Conservation (phyloP, 352 stramenopile genomes). For the Halophytophthora polymorphica region DNA sequence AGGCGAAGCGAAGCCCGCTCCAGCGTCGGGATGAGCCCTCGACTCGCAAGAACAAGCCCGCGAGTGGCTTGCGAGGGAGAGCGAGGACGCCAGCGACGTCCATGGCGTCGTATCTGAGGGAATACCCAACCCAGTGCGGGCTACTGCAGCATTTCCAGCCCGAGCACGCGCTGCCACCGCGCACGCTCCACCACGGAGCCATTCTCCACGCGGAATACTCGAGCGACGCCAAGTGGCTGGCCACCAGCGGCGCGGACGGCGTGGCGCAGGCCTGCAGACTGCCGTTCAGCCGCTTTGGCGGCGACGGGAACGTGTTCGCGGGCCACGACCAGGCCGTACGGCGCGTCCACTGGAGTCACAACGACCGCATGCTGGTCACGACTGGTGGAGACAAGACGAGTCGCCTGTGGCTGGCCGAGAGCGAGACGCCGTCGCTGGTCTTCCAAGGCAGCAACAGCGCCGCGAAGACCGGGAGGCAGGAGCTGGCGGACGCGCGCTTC, state of each 20-base stretch:
- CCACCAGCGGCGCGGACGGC: slow-evolving; percentile 58
- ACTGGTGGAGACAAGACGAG: slow-evolving; percentile 68
- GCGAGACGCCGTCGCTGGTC: slow-evolving; percentile 56
- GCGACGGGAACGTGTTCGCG: slow-evolving; percentile 64
- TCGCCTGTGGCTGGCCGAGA: slow-evolving; percentile 62
- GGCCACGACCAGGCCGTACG: slow-evolving; percentile 68
- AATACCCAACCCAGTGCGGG: slow-evolving; percentile 65
- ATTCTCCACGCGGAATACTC: slow-evolving; percentile 79
- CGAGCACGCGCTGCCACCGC: slow-evolving; percentile 48
- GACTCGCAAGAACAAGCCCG: too few relatives aligned
- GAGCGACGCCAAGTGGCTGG: slow-evolving; percentile 70
- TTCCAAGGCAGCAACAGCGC: slow-evolving; percentile 43
- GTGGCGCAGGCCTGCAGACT: slow-evolving; percentile 64
- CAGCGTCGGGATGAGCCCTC: too few relatives aligned
- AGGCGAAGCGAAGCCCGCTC: slow-evolving; percentile 22
- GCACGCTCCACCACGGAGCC: slow-evolving; percentile 57
- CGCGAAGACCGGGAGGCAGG: slow-evolving; percentile 48
- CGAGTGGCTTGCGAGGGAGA: too few relatives aligned
- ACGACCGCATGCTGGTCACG: slow-evolving; percentile 63
- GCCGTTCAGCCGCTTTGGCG: slow-evolving; percentile 67
- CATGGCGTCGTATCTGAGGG: slow-evolving; percentile 46
- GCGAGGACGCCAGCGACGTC: slow-evolving; percentile 22
- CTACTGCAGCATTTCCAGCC: slow-evolving; percentile 57
- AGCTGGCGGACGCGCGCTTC: slow-evolving; percentile 70
- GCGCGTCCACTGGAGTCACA: slow-evolving; percentile 73